phyloP scores from a whole-genome alignment of 768 basidiomycete genomes.

The Strobilomyces confusus region DNA sequence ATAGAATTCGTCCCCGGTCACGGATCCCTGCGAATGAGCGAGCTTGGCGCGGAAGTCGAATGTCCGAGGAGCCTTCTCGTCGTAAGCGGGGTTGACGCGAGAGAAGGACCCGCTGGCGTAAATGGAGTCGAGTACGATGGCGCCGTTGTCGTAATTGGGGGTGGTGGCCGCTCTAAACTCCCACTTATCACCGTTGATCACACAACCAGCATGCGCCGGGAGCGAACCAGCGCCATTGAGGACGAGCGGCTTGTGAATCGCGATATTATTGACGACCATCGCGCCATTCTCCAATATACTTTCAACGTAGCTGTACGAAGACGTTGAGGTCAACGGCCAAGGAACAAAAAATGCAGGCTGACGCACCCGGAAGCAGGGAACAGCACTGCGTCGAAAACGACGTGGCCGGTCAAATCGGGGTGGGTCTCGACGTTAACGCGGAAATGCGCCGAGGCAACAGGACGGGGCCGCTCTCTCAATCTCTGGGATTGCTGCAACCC shows the following conservation, averaged over 20 bases:
- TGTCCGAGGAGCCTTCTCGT: constrained; percentile 17
- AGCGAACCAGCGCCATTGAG: constrained; percentile 13
- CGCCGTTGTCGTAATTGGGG: constrained; percentile 19
- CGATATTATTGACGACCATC: constrained; percentile 25
- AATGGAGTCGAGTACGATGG: constrained; percentile 28
- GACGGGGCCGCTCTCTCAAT: constrained; percentile 28
- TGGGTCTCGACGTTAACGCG: constrained; percentile 33
- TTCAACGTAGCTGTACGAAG: constrained; percentile 21
- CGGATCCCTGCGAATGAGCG: constrained; percentile 12
- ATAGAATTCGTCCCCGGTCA: constrained; percentile 20
- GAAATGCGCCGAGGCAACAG: constrained; percentile 35
- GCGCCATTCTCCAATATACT: constrained; percentile 33
- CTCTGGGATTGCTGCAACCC: constrained; percentile 21
- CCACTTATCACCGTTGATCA: constrained; percentile 27
- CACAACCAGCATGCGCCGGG: constrained; percentile 25
- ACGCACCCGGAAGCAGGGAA: constrained; percentile 45
- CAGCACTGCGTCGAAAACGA: constrained; percentile 42
- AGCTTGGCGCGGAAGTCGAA: constrained; percentile 25
- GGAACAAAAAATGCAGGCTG: constrained; percentile 2
- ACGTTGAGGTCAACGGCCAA: background rate
- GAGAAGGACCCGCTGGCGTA: constrained; percentile 29
- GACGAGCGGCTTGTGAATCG: constrained; percentile 30
- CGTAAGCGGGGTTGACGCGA: constrained; percentile 24
- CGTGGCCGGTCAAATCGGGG: constrained; percentile 40
- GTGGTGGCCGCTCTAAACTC: constrained; percentile 28